Evolutionary conservation across 768 basidiomycete genomes (phyloP).

Genomic region (Roridomyces roridus): DNA sequence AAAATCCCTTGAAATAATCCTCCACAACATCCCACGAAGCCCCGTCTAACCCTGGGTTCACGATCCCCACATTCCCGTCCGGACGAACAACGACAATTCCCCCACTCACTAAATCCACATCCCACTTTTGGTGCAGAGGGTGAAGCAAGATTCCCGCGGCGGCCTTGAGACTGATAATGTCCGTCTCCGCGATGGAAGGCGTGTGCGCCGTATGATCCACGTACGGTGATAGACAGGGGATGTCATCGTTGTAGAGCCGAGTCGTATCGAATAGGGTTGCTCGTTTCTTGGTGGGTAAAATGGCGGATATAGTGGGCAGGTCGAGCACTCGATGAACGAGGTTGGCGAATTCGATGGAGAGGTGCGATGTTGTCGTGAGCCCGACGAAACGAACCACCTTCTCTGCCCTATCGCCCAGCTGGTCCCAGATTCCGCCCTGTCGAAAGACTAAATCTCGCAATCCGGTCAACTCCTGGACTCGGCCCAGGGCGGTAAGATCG

Average conservation of each 20-base stretch:
- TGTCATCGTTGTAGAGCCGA: conserved; percentile 8
- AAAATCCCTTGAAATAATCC: conserved; percentile 7
- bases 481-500: neutral
- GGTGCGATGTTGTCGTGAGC: conserved; percentile 1
- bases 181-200: neutral
- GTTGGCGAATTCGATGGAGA: neutral
- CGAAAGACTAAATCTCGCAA: neutral
- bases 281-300: neutral
- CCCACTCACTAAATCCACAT: neutral
- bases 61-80: conserved; percentile 11
- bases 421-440: neutral
- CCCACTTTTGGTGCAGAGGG: conserved; percentile 15
- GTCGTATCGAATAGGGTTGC: neutral
- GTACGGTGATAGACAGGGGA: neutral
- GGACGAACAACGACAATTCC: conserved; percentile 7
- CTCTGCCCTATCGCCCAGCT: neutral
- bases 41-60: neutral
- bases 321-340: neutral
- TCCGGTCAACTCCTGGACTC: neutral
- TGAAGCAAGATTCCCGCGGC: conserved; percentile 2
- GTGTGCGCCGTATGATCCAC: neutral
- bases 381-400: neutral
- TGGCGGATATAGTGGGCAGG: neutral
- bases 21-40: conserved; percentile 2
- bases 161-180: neutral